A percentile compares a stretch with the other conserved stretches of the same genome.
Conservation (phyloP, 176 grass and related monocot genomes). For the Miscanthus lutarioriparius region DNA sequence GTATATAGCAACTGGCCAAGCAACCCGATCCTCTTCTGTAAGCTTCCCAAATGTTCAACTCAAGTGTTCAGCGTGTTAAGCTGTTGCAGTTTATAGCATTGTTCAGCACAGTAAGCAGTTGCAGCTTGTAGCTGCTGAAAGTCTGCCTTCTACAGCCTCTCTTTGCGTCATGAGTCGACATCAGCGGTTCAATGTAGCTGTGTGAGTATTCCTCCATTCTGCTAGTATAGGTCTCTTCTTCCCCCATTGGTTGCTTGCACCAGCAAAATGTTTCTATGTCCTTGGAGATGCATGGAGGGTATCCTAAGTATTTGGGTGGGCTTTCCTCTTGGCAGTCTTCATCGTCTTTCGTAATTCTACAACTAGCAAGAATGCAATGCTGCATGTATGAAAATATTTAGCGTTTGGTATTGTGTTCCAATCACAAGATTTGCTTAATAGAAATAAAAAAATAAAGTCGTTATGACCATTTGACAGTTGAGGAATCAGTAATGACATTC, state of each 20-base stretch:
- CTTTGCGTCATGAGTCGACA: background rate
- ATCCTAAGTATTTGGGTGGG: background rate
- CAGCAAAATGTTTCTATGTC: background rate
- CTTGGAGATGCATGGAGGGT: background rate
- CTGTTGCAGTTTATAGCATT: background rate
- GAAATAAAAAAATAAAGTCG: no score
- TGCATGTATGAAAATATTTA: background rate
- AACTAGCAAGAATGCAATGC: conserved; percentile 18
- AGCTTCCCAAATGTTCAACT: conserved; percentile 13
- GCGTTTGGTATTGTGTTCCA: no score
- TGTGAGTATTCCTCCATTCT: background rate
- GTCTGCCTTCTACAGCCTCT: background rate
- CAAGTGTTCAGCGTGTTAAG: background rate
- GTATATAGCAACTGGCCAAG: background rate
- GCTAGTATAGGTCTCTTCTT: background rate
- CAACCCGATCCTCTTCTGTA: background rate
- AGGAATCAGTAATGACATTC: no score
- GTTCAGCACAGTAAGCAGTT: background rate
- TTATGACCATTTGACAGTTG: no score
- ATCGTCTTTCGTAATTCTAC: conserved; percentile 19
- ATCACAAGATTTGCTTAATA: no score
- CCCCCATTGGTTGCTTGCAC: background rate
- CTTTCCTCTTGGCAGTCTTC: background rate
- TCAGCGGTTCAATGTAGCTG: background rate
- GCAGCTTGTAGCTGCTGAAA: background rate